Evolutionary conservation across 495 filamentous ascomycete species (phyloP).

Genomic region (Podospora appendiculata): DNA sequence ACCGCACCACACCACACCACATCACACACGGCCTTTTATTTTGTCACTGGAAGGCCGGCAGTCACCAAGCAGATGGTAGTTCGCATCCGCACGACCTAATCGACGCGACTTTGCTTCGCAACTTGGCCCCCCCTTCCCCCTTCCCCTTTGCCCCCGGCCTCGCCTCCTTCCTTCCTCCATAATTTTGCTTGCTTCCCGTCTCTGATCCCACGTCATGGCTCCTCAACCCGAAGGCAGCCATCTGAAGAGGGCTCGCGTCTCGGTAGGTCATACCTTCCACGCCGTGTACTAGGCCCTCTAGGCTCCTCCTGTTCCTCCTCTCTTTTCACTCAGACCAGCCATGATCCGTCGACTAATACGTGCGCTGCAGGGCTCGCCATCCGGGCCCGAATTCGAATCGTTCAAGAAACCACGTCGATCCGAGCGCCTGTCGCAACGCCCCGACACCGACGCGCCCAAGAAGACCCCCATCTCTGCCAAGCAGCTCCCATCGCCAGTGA

Average conservation of each 20-base stretch:
- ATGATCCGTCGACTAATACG: constrained; percentile 24
- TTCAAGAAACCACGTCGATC: constrained; percentile 64
- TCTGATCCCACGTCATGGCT: constrained; percentile 32
- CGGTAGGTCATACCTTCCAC: constrained; percentile 13
- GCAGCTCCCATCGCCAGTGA: constrained; percentile 79
- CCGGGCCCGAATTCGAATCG: constrained; percentile 34
- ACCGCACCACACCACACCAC: too few species aligned
- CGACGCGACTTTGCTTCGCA: too few species aligned
- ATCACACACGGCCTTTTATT: too few species aligned
- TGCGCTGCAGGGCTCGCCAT: constrained; percentile 34
- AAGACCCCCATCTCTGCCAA: constrained; percentile 56
- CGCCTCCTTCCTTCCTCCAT: constrained; percentile 1
- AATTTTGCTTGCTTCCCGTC: constrained; percentile 4
- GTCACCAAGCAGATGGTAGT: too few species aligned
- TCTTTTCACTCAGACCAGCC: constrained; percentile 5
- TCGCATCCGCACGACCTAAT: too few species aligned
- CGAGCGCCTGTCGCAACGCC: constrained; percentile 44
- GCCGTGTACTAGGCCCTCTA: constrained; percentile 3
- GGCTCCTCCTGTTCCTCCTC: constrained; percentile 5
- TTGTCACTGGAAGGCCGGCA: too few species aligned
- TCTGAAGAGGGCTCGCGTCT: constrained; percentile 45
- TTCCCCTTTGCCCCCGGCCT: too few species aligned
- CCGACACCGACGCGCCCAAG: constrained; percentile 31
- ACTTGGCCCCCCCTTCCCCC: too few species aligned
- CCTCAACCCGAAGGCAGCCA: constrained; percentile 47